Conservation (phyloP, 1,284 basidiomycete genomes). For the Veloporphyrellus conicus region DNA sequence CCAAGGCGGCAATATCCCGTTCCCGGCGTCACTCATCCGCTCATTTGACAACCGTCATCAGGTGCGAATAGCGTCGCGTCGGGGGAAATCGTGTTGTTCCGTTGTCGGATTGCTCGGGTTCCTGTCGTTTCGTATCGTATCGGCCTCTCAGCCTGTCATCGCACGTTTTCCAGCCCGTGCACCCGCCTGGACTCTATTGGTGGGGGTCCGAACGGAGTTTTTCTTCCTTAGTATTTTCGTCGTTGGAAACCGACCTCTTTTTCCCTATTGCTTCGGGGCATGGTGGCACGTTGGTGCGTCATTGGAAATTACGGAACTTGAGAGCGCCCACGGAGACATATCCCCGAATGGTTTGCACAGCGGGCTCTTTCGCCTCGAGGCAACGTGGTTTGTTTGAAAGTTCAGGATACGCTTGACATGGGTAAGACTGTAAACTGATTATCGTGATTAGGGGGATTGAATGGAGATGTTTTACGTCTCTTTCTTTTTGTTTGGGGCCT, state of each 20-base stretch:
- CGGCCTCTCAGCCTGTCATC: background rate
- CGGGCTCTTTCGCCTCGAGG: background rate
- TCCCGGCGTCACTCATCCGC: background rate
- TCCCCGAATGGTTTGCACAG: background rate
- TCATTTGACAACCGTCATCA: conserved; percentile 4
- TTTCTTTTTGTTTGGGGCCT: background rate
- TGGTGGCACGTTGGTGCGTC: background rate
- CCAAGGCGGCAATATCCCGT: background rate
- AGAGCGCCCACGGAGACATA: conserved; percentile 1
- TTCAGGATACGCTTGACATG: background rate
- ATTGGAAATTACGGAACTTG: background rate
- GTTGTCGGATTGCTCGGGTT: conserved; percentile 11
- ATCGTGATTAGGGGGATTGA: background rate
- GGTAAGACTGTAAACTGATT: background rate
- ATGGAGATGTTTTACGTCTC: background rate
- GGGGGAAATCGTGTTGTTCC: conserved; percentile 4
- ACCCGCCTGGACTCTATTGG: background rate
- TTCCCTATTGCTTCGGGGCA: background rate
- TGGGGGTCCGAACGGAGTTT: background rate
- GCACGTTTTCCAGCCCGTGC: background rate
- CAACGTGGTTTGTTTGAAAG: background rate
- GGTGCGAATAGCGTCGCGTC: conserved; percentile 1
- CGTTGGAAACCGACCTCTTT: background rate
- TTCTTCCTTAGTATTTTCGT: background rate
- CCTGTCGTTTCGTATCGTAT: conserved; percentile 4